phyloP scores from a whole-genome alignment of 176 grass and related monocot species.

The Panicum miliaceum region DNA sequence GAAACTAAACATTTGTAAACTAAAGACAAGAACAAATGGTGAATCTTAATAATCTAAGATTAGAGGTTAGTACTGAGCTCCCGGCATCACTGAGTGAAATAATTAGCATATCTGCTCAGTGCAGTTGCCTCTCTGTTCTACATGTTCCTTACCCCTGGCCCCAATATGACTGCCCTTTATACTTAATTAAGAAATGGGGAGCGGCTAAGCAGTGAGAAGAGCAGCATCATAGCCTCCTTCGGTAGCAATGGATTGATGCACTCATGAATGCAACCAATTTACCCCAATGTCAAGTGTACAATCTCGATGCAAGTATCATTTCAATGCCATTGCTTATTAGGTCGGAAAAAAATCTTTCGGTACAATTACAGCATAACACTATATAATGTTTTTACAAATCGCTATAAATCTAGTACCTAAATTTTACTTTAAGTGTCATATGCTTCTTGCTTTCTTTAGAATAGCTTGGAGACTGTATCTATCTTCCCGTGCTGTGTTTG shows the following conservation, averaged over 20 bases:
- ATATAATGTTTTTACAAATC: not conserved
- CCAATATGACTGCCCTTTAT: not conserved
- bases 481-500: not conserved
- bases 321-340: not conserved
- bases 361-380: not conserved
- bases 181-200: not conserved
- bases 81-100: not conserved
- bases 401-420: not conserved
- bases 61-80: not conserved
- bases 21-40: not conserved
- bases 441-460: not conserved
- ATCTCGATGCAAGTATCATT: conserved; percentile 10
- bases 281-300: not conserved
- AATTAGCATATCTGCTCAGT: not conserved
- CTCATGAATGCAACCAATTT: not conserved
- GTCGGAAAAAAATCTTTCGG: not conserved
- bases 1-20: not conserved
- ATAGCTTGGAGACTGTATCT: not conserved
- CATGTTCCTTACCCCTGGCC: not conserved
- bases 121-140: not conserved
- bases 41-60: not conserved
- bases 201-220: not conserved
- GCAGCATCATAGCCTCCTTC: not conserved
- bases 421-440: not conserved
- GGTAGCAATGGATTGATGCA: not conserved